These are phyloP conservation scores for Clavispora santaluciae DNA, from an alignment of 805 yeast genomes.

Conservation along the genomic window DNA sequence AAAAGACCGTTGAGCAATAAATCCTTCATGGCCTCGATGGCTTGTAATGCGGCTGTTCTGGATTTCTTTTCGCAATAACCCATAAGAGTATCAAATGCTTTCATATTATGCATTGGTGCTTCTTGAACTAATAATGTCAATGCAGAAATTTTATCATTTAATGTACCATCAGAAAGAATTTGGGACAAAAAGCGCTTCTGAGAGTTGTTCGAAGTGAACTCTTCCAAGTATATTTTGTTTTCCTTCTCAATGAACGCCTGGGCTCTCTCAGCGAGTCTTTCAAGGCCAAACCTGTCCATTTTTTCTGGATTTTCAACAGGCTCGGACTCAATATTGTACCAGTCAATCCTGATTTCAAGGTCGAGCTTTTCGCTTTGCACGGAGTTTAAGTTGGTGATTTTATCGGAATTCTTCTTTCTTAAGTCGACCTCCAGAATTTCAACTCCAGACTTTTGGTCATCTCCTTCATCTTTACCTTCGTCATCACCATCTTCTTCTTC, in stretches of 20 bases:
- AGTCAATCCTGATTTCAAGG: constrained; percentile 62
- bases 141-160: constrained; percentile 92
- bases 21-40: constrained; percentile 87
- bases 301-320: constrained; percentile 25
- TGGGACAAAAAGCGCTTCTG: constrained; percentile 86
- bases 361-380: constrained; percentile 53
- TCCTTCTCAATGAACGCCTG: constrained; percentile 62
- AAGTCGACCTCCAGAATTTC: constrained; percentile 34
- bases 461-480: constrained; percentile 32
- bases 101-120: constrained; percentile 85
- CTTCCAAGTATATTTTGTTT: constrained; percentile 64
- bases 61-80: constrained; percentile 85
- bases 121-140: constrained; percentile 89
- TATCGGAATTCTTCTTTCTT: constrained; percentile 22
- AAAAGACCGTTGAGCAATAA: constrained; percentile 76
- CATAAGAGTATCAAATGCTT: constrained; percentile 74
- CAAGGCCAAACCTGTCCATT: constrained; percentile 52
- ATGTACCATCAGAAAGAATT: constrained; percentile 86
- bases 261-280: constrained; percentile 61
- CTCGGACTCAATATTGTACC: constrained; percentile 60
- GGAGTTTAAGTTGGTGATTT: constrained; percentile 37
- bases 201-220: constrained; percentile 68
- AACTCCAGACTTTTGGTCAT: constrained; percentile 19
- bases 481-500: constrained; percentile 14
- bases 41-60: constrained; percentile 87